These are phyloP conservation scores for Metarhizium anisopliae DNA, from an alignment of 2,329 filamentous ascomycete genomes.

Conservation along the genomic window DNA sequence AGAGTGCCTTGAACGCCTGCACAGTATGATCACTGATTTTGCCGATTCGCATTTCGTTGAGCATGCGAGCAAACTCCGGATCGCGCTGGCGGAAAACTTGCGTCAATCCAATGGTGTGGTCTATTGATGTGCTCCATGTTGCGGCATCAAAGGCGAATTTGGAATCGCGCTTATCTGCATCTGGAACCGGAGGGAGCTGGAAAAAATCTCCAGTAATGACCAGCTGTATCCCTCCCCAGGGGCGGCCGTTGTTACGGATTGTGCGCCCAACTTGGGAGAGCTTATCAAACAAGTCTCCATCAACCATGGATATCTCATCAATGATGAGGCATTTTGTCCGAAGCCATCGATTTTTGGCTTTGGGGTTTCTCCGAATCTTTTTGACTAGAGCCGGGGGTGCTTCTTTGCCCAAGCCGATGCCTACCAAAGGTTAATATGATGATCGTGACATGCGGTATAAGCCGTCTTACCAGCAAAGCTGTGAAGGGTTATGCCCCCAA, in stretches of 20 bases:
- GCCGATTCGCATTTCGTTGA: conserved; percentile 95
- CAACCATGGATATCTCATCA: conserved; percentile 98
- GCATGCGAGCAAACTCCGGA: conserved; percentile 78
- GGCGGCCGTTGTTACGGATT: conserved; percentile 81
- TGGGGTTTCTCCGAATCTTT: conserved; percentile 82
- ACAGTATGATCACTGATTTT: conserved; percentile 70
- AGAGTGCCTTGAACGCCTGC: conserved; percentile 63
- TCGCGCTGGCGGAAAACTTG: conserved; percentile 96
- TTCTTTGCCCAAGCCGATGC: conserved; percentile 88
- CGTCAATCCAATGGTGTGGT: conserved; percentile 90
- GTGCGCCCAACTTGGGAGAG: conserved; percentile 77
- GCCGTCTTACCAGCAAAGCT: conserved; percentile 67
- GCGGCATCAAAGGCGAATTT: conserved; percentile 91
- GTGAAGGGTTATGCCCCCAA: conserved; percentile 90
- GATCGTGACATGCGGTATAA: background rate
- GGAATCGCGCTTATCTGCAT: conserved; percentile 53
- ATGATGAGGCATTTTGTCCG: conserved; percentile 80
- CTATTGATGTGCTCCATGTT: conserved; percentile 86
- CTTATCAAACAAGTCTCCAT: conserved; percentile 95
- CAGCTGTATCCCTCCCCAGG: conserved; percentile 93
- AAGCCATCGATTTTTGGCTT: conserved; percentile 83
- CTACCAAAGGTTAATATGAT: conserved; percentile 11
- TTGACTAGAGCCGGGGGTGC: conserved; percentile 69
- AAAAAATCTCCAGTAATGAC: conserved; percentile 98
- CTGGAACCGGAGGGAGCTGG: conserved; percentile 88